Base-by-base conservation (phyloP, 192 early-diverging fungal genomes). In the Coemansia pectinata region DNA sequence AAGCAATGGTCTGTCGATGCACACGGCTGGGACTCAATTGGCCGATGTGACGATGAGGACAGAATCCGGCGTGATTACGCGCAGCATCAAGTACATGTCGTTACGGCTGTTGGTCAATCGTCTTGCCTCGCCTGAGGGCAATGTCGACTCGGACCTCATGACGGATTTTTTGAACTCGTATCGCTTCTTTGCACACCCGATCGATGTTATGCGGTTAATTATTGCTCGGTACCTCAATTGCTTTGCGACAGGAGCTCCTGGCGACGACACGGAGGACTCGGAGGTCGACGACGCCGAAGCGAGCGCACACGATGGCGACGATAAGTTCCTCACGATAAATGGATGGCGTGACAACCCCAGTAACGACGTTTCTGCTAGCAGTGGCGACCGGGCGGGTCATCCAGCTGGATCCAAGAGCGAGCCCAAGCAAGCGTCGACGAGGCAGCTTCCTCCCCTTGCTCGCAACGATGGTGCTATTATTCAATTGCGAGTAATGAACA, bases 401-500 rank as follows among this genome's bases (percentile, higher is more conserved):
- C 33, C 55, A 2, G 12, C 27, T 19, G 55, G 41, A 0, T 9
- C 55, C 10, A 59, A 29, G 31, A 50, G 62, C 44, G 66, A 69
- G 36, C 17, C 53, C 33, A 62, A 60, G 61, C 66, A 55, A 41
- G 19, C 60, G 23, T 42, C 44, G 40, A 14, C 25, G 41, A 63
- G 52, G 9, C 38, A 55, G 45, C 66, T 82, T 40, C 79, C 75
- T 17, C 69, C 65, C 17, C 69, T 83, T 27, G 72, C 65, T 31
- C 69, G 76, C 23, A 83, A 78, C 61, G 76, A 79, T 44, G 77
- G 81, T 9, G 77, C 85, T 14, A 83, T 86, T 41, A 82, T 95
- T 17, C 89, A 92, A 40, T 78, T 90, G 45, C 90, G 93, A 3
- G 92, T 96, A 0, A 92, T 91, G 75, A 93, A 93, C 75, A 89